Base-by-base conservation (phyloP, 805 yeast species). In the Ogataea saltuana region DNA sequence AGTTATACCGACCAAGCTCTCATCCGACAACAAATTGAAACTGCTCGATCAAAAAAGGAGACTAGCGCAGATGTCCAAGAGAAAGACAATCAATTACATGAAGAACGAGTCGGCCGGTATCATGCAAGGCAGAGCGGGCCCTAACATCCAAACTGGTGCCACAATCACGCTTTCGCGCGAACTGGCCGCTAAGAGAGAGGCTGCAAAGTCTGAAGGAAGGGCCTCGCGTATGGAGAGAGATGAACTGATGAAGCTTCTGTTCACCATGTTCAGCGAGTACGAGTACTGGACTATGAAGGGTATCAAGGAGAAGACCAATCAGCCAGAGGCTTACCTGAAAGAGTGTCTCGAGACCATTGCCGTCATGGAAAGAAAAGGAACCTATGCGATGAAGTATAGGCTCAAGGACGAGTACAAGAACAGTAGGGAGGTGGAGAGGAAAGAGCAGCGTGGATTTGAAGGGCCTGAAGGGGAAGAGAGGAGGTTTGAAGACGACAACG, bases 261-360 rank as follows among this genome's bases (percentile, higher is more conserved):
- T 93, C 78, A 77, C 85, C 54, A 72, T 91, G 56, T 93, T 93
- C 65, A 97, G 89, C 64, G 95, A 90, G 63, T 88, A 85, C 63
- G 97, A 91, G 61, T 93, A 90, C 65, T 93, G 99, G 99, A 82
- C 93, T 9, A 75, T 93, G 74, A 89, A 89, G 66, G 97, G 97
- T 29, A 72, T 93, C 49, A 85, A 88, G 59, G 99, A 93, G 62
- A 78, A 96, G 54, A 89, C 97, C 2, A 83, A 84, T 57, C 99
- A 93, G 71, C 99, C 99, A 1, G 99, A 93, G 62, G 83, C 83
- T 16, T 95, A 87, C 63, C 71, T 93, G 50, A 88, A 90, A 60
- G 97, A 90, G 61, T 86, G 93, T 45, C 70, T 93, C 37, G 99
- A 91, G 48, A 80, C 85, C 36, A 88, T 93, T 58, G 98, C 98